Evolutionary conservation across 2,329 filamentous ascomycete genomes (phyloP), one percentile per base, ranked within the genome.

Genomic region (Huntiella decipiens): DNA sequence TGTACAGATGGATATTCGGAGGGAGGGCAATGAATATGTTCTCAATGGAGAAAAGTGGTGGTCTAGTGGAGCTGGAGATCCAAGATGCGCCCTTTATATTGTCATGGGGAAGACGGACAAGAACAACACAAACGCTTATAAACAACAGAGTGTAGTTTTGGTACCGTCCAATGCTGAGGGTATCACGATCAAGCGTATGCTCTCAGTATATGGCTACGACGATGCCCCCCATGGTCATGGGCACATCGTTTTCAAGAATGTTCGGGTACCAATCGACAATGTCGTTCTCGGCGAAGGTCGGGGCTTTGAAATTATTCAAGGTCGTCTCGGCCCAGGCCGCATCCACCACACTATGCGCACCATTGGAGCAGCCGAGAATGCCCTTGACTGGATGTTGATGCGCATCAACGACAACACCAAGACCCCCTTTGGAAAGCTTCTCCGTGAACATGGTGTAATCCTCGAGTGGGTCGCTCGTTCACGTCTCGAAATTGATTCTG

Each of bases 31-130:
- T 57, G 76, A 91, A 55, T 95, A 91, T 58, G 77, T 96, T 13
- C 71, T 98, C 45, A 95, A 96, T 58, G 91, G 91, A 48, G 73
- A 77, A 55, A 98, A 98, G 84, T 98, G 91, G 91, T 98, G 91
- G 91, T 93, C 85, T 22, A 93, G 84, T 52, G 91, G 91, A 53
- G 86, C 87, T 13, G 91, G 91, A 49, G 91, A 98, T 64, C 82
- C 81, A 49, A 75, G 88, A 55, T 98, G 91, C 70, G 73, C 82
- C 62, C 69, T 98, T 60, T 96, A 95, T 66, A 79, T 98, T 51
- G 86, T 94, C 55, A 94, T 98, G 82, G 91, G 85, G 64, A 94
- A 96, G 71, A 81, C 75, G 10, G 82, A 92, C 58, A 69, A 82
- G 42, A 66, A 67, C 54, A 81, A 92, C 67, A 64, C 70, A 52